Base-by-base conservation (phyloP, 2,329 filamentous ascomycete species). In the Fusarium transvaalense region DNA sequence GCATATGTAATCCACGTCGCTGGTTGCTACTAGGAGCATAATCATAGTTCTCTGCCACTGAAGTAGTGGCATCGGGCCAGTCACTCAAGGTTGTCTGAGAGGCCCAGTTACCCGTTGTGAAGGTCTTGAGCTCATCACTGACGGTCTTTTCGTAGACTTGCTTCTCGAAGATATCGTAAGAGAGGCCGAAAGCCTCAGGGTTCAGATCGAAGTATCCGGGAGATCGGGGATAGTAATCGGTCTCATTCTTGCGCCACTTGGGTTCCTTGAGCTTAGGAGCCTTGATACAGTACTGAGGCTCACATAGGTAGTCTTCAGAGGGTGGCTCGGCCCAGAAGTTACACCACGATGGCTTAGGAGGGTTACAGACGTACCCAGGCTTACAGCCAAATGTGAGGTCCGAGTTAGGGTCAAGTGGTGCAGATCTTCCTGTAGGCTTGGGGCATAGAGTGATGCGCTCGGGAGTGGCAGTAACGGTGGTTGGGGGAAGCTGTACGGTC, bases 201-300 rank as follows among this genome's bases (percentile, higher is more conserved):
- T 89, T 81, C n/a, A 92, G 82, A 61, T 91, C 85, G 78, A 89
- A 92, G 74, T 91, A 92, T 5, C 84, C 86, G 14, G 68, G 65
- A 5, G 72, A 68, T 2, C 84, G 81, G 3, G 84, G 84, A 65
- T 84, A 89, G 72, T 85, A 88, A 17, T 78, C 66, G 0, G 84
- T 87, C 42, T 80, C 58, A 56, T 82, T 81, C 2, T 75, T 69
- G 0, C 76, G 69, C 87, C 86, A 89, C 1, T 71, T 72, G 1
- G 82, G 75, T 2, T 68, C 68, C 2, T 72, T 70, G 63, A 78
- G 75, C 0, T 72, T 59, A 0, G 83, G 85, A 12, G 86, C 74
- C 5, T 70, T 68, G 2, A 83, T 75, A 68, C 86, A 89, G 66
- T 82, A 76, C 13, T 75, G 56, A 1, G 79, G 80, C 10, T 80